A percentile compares a stretch with the other conserved stretches of the same genome.
Evolutionary conservation across 1,139 yeast genomes (phyloP).

Genomic region (Debaryomyces udenii): DNA sequence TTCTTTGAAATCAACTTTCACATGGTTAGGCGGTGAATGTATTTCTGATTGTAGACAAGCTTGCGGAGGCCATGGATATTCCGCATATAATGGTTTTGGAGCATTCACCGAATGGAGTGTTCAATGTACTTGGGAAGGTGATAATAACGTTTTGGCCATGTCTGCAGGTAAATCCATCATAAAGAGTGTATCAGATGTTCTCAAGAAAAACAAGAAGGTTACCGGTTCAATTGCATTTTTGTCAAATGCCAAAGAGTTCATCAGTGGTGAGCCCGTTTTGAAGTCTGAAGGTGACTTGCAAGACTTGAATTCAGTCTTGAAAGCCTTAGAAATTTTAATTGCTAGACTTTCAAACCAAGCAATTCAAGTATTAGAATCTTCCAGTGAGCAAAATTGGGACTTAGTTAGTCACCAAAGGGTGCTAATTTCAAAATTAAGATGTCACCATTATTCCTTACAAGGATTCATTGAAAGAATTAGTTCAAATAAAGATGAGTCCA

Average conservation of each 20-base stretch:
- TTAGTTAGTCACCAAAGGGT: conserved; percentile 58
- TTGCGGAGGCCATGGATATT: conserved; percentile 57
- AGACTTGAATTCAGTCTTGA: conserved; percentile 28
- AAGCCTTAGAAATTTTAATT: conserved; percentile 47
- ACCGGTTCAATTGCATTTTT: conserved; percentile 43
- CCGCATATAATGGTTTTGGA: conserved; percentile 51
- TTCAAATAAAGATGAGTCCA: conserved; percentile 22
- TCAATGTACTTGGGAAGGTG: conserved; percentile 59
- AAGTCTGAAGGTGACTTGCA: conserved; percentile 38
- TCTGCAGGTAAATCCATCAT: conserved; percentile 51
- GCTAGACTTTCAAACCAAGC: conserved; percentile 52
- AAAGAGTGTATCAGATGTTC: conserved; percentile 35
- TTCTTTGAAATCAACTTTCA: conserved; percentile 50
- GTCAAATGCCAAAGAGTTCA: conserved; percentile 35
- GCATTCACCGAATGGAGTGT: conserved; percentile 54
- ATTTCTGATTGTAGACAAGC: conserved; percentile 54
- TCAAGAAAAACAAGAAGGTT: conserved; percentile 36
- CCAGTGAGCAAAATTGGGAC: conserved; percentile 54
- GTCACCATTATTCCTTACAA: conserved; percentile 55
- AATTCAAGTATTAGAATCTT: conserved; percentile 40
- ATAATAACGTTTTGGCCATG: conserved; percentile 51
- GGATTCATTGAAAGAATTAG: conserved; percentile 43
- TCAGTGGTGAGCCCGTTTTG: conserved; percentile 35
- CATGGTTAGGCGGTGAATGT: conserved; percentile 51
- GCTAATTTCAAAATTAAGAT: conserved; percentile 59